Percentiles rank a stretch among this genome's conserved stretches.
phyloP scores from a whole-genome alignment of 179 eudicot species.

The Vitellaria paradoxa region DNA sequence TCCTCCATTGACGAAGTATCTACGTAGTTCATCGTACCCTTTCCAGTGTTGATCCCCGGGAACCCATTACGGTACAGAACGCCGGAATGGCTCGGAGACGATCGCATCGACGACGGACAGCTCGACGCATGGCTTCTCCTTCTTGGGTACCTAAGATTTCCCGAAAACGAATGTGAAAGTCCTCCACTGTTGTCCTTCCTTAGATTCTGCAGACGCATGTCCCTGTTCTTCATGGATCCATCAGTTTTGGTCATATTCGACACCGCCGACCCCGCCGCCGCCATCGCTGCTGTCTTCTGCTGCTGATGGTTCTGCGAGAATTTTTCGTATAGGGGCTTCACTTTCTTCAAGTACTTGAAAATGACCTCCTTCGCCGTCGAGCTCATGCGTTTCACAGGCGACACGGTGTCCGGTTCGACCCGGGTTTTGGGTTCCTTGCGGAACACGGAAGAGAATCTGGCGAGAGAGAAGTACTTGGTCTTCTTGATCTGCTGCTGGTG shows the following conservation, averaged over 20 bases:
- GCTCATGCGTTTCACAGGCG: conserved; percentile 37
- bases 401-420: neutral
- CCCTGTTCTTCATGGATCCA: neutral
- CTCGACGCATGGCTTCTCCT: conserved; percentile 50
- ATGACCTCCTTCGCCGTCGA: conserved; percentile 68
- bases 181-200: neutral
- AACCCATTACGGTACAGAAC: conserved; percentile 36
- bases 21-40: conserved; percentile 11
- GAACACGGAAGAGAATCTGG: conserved; percentile 73
- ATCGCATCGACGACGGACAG: conserved; percentile 89
- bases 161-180: conserved; percentile 61
- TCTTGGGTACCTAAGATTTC: conserved; percentile 46
- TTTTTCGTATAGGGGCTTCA: conserved; percentile 76
- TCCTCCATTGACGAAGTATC: conserved; percentile 87
- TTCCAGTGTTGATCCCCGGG: conserved; percentile 17
- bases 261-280: neutral
- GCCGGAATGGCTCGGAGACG: conserved; percentile 86
- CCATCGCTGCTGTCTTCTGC: neutral
- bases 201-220: neutral
- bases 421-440: conserved; percentile 36
- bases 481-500: conserved; percentile 13
- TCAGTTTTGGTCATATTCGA: neutral
- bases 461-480: conserved; percentile 57
- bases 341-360: conserved; percentile 74
- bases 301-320: conserved; percentile 32